Conservation (phyloP, 495 filamentous ascomycete genomes). For the Rusavskia elegans region DNA sequence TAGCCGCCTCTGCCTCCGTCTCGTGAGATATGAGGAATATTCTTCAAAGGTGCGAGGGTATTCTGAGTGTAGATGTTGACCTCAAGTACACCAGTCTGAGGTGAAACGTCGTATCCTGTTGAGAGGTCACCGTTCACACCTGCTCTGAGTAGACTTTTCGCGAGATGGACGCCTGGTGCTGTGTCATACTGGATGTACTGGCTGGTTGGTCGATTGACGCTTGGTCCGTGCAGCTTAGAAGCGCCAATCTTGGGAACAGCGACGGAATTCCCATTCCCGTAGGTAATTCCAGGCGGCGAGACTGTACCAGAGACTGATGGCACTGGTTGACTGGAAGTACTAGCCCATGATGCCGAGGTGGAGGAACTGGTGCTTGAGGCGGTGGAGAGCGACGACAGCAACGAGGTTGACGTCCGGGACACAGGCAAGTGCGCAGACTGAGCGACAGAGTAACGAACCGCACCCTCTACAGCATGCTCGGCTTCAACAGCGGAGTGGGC, state of each 20-base stretch:
- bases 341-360: not conserved
- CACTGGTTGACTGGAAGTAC: not conserved
- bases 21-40: slow-evolving; percentile 17
- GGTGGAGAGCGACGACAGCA: not conserved
- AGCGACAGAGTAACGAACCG: slow-evolving; percentile 1
- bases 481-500: slow-evolving; percentile 2
- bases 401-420: not conserved
- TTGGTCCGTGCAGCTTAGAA: slow-evolving; percentile 11
- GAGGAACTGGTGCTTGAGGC: not conserved
- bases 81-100: slow-evolving; percentile 13
- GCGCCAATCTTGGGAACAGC: slow-evolving; percentile 7
- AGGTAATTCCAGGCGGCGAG: slow-evolving; percentile 7
- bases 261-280: slow-evolving; percentile 9
- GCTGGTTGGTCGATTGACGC: slow-evolving; percentile 11
- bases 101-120: slow-evolving; percentile 15
- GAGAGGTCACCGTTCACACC: slow-evolving; percentile 16
- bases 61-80: slow-evolving; percentile 13
- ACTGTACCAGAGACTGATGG: slow-evolving; percentile 1
- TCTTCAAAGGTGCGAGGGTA: slow-evolving; percentile 7
- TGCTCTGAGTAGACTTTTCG: slow-evolving; percentile 8
- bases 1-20: slow-evolving; percentile 21
- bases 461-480: slow-evolving; percentile 6
- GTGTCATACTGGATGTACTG: slow-evolving; percentile 11
- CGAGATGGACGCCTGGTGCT: slow-evolving; percentile 3
- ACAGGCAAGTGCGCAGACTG: not conserved